Conservation (phyloP, 1,284 basidiomycete genomes). For the Malassezia japonica region DNA sequence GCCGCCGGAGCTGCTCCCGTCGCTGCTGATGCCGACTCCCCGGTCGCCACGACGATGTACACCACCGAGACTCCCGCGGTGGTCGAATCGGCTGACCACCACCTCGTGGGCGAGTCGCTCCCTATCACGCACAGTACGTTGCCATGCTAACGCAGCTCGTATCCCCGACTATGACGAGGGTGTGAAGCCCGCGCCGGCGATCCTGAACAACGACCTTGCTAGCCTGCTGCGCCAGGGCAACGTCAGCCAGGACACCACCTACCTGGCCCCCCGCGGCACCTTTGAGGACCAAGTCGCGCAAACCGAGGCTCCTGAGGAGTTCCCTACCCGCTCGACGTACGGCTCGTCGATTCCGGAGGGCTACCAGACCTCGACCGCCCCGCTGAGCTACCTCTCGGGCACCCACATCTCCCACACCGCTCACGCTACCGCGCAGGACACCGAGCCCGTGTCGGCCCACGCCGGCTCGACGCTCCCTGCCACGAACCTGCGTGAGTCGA, state of each 20-base stretch:
- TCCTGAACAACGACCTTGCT: slow-evolving; percentile 7
- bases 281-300: not conserved
- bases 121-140: slow-evolving; percentile 14
- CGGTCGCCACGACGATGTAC: slow-evolving; percentile 11
- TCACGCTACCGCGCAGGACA: not conserved
- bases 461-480: not conserved
- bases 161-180: slow-evolving; percentile 14
- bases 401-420: not conserved
- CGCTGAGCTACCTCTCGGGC: not conserved
- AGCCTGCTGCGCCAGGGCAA: slow-evolving; percentile 2
- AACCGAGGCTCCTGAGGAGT: not conserved
- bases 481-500: not conserved
- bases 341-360: not conserved
- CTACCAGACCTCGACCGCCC: not conserved
- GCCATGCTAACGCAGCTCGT: not conserved
- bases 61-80: slow-evolving; percentile 11
- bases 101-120: slow-evolving; percentile 13
- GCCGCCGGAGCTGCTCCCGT: not conserved
- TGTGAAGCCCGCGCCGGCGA: slow-evolving; percentile 9
- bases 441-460: not conserved
- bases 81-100: slow-evolving; percentile 15
- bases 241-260: not conserved
- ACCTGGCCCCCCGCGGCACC: not conserved
- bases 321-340: too few species aligned
- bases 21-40: not conserved